These are phyloP conservation scores for Leishmania guyanensis DNA, from an alignment of 208 protist species.

Conservation along the genomic window DNA sequence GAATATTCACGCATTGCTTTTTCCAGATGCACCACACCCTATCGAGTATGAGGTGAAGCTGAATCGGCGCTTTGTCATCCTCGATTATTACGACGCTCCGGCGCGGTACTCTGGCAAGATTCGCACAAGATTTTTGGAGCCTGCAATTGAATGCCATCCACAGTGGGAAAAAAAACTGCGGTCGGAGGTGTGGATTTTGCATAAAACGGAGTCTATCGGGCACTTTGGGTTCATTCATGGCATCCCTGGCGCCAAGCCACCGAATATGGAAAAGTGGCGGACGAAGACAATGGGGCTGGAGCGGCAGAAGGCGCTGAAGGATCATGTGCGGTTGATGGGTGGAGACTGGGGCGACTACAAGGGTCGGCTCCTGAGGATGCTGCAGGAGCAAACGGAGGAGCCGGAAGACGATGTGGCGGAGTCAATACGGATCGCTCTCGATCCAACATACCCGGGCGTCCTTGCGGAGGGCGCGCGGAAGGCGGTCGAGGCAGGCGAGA, in stretches of 20 bases:
- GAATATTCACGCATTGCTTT: slow-evolving; percentile 75
- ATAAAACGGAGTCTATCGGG: slow-evolving; percentile 71
- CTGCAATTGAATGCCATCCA: slow-evolving; percentile 26
- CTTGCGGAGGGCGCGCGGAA: slow-evolving; percentile 55
- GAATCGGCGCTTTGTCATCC: slow-evolving; percentile 83
- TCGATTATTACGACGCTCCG: slow-evolving; percentile 91
- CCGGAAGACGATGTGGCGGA: slow-evolving; percentile 86
- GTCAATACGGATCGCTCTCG: slow-evolving; percentile 79
- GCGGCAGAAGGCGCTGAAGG: slow-evolving; percentile 39
- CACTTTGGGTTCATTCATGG: slow-evolving; percentile 86
- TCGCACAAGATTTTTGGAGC: slow-evolving; percentile 28
- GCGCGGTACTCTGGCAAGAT: slow-evolving; percentile 47
- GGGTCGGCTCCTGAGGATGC: slow-evolving; percentile 63
- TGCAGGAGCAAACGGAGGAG: slow-evolving; percentile 75
- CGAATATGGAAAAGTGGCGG: slow-evolving; percentile 38
- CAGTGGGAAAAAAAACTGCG: slow-evolving; percentile 53
- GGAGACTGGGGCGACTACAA: slow-evolving; percentile 89
- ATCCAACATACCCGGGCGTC: slow-evolving; percentile 75
- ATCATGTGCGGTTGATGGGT: slow-evolving; percentile 78
- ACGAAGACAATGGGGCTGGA: slow-evolving; percentile 20
- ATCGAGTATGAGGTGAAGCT: slow-evolving; percentile 92
- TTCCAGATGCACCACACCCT: slow-evolving; percentile 66
- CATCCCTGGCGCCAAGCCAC: slow-evolving; percentile 82
- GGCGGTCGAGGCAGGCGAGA: slow-evolving; percentile 43
- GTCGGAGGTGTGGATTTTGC: slow-evolving; percentile 85